Evolutionary conservation across 2,329 filamentous ascomycete species (phyloP), one percentile per base, ranked within the genome.

Genomic region (Fusarium succisae): DNA sequence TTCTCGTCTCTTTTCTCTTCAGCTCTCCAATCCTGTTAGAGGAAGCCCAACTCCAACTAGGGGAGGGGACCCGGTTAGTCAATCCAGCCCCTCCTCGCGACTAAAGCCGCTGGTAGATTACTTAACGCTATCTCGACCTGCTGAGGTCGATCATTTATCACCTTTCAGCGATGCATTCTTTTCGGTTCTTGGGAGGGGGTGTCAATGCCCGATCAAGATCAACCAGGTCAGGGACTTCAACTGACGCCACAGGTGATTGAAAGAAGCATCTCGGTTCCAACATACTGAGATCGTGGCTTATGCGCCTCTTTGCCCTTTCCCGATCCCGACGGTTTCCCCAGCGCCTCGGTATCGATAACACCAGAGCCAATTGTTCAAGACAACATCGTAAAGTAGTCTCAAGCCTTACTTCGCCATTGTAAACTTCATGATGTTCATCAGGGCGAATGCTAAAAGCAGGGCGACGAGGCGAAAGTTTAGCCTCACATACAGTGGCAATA

Each of bases 1-100:
- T 63, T 72, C 66, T 73, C 58, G 62, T 72, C 71, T 74, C 71
- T 73, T 73, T 64, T 53, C 69, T 69, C 69, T 20, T 48, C 53
- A 44, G 24, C 38, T 59, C 56, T 70, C 62, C 67, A 58, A 69
- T 68, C 44, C 44, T 50, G 38, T 55, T 53, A 48, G 43, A 63
- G 32, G 22, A 58, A 35, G 26, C 50, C 24, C 32, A 59, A 45
- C 30, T 72, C 41, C 50, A 74, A 74, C 70, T 51, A 61, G 56
- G 63, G 72, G 57, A 70, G 51, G 55, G 63, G 44, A 55, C 53
- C 68, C 37, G 35, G 41, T 32, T 32, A 22, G 20, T 60, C 35
- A 51, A 72, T 38, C 56, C 62, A 56, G 41, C 63, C 38, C 47
- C 62, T 45, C 69, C 28, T 59, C 43, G 41, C 30, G 55, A 62